Base-by-base conservation (phyloP, 2,329 filamentous ascomycete species). In the Graphilbum ipis-grandicollis region DNA sequence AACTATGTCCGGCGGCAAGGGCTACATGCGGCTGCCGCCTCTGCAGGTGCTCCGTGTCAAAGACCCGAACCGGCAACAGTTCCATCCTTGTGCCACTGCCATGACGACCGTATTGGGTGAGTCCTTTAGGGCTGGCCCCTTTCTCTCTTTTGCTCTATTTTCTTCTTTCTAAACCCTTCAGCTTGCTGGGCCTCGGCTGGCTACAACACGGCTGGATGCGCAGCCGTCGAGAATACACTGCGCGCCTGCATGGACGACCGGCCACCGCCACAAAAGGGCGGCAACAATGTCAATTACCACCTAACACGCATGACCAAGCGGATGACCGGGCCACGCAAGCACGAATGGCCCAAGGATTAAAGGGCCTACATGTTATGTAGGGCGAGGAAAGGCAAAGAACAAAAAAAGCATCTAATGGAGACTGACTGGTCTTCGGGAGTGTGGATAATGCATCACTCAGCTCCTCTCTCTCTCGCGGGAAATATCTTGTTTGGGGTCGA, bases 271-370 rank as follows among this genome's bases (percentile, higher is more conserved):
- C 48, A 57, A 12, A 52, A 56, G 36, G 50, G 54, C 23, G 71
- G 72, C 53, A 83, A 77, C 62, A 88, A 75, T 56, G 85, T 96
- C 71, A 96, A 96, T 61, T 86, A 86, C 65, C 86, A 94, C 55
- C 64, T 96, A 31, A 70, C 71, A 46, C 73, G 90, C 64, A 92
- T 64, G 70, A 77, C 60, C 68, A 78, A 50, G 68, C 75, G 46
- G 62, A 75, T 69, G 71, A 86, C 56, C n/a, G 59, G 48, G 8
- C 43, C 48, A 58, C 68, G 66, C 56, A 71, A 76, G 48, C 72
- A 59, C 44, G 55, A 44, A 41, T 40, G 41, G 12, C 22, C 28
- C 22, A 48, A 43, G 39, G 46, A 48, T 19, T 46, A 43, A 29
- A 25, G 8, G 7, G 12, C 12, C 23, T 25, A 19, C 28, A 34